phyloP scores from a whole-genome alignment of 2,329 filamentous ascomycete species.

The Penicillium occitanis region DNA sequence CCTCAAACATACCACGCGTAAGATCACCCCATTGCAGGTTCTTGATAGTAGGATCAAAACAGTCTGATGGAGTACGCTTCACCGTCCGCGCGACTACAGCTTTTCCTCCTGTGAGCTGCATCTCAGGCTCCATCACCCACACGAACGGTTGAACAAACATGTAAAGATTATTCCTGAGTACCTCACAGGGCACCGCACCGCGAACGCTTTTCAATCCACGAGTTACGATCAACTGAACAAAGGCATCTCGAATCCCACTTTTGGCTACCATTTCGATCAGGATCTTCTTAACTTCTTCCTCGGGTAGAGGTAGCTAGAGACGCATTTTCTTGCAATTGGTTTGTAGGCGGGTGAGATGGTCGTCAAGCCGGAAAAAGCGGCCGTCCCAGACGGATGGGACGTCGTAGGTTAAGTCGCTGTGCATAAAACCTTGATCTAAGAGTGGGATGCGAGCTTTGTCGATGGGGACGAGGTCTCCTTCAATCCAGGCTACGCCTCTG shows the following conservation, averaged over 20 bases:
- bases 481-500: slow-evolving; percentile 51
- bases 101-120: slow-evolving; percentile 43
- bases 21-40: slow-evolving; percentile 55
- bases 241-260: slow-evolving; percentile 52
- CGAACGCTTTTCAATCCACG: slow-evolving; percentile 49
- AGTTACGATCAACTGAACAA: slow-evolving; percentile 54
- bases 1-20: slow-evolving; percentile 49
- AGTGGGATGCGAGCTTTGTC: slow-evolving; percentile 52
- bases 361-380: slow-evolving; percentile 53
- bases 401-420: slow-evolving; percentile 55
- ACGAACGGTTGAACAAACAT: slow-evolving; percentile 52
- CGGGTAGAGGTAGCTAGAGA: slow-evolving; percentile 44
- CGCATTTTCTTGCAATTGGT: slow-evolving; percentile 49
- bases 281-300: slow-evolving; percentile 41
- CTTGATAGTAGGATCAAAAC: slow-evolving; percentile 55
- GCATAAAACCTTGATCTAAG: slow-evolving; percentile 54
- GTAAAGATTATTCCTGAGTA: slow-evolving; percentile 45
- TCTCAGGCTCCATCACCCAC: slow-evolving; percentile 52
- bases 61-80: slow-evolving; percentile 46
- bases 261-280: slow-evolving; percentile 49
- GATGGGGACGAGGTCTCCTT: slow-evolving; percentile 46
- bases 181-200: slow-evolving; percentile 34
- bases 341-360: slow-evolving; percentile 50
- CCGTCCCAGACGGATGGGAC: slow-evolving; percentile 55
- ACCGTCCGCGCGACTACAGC: slow-evolving; percentile 51